Conservation (phyloP, 106 monocot species). For the Dactylorhiza incarnata region DNA sequence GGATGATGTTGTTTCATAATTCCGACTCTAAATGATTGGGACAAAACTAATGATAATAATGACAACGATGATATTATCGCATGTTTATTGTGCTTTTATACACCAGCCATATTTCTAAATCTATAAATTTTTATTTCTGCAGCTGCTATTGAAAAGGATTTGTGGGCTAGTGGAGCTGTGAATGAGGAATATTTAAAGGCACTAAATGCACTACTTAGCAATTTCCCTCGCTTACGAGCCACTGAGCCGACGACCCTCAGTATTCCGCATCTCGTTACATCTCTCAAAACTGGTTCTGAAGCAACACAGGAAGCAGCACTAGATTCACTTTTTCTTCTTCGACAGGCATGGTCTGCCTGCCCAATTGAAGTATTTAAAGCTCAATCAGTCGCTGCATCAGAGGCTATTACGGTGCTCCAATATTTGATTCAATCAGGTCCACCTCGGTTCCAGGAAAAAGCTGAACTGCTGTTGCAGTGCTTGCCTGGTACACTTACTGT, state of each 20-base stretch:
- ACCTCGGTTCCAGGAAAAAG: conserved; percentile 96
- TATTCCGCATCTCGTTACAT: conserved; percentile 90
- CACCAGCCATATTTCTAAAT: neutral
- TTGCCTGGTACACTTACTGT: conserved; percentile 88
- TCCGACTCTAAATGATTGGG: neutral
- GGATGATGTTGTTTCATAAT: neutral
- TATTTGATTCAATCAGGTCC: conserved; percentile 98
- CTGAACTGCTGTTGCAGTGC: conserved; percentile 90
- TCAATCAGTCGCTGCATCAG: conserved; percentile 93
- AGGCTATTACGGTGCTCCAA: conserved; percentile 92
- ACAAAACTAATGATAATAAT: neutral
- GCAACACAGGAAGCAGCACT: conserved; percentile 91
- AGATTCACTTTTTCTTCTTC: conserved; percentile 82
- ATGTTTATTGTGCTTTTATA: conserved; percentile 5
- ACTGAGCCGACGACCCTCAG: conserved; percentile 92
- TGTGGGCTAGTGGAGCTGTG: conserved; percentile 75
- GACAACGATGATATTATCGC: neutral
- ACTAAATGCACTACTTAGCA: conserved; percentile 73
- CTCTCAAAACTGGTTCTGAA: conserved; percentile 87
- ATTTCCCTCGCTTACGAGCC: conserved; percentile 90
- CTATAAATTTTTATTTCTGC: conserved; percentile 14
- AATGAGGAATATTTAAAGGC: conserved; percentile 97
- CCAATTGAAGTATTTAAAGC: conserved; percentile 92
- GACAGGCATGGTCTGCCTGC: conserved; percentile 97
- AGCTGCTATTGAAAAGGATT: conserved; percentile 98